Evolutionary conservation across 2,329 filamentous ascomycete genomes (phyloP), one percentile per base, ranked within the genome.

Genomic region (Penicillium sp.): DNA sequence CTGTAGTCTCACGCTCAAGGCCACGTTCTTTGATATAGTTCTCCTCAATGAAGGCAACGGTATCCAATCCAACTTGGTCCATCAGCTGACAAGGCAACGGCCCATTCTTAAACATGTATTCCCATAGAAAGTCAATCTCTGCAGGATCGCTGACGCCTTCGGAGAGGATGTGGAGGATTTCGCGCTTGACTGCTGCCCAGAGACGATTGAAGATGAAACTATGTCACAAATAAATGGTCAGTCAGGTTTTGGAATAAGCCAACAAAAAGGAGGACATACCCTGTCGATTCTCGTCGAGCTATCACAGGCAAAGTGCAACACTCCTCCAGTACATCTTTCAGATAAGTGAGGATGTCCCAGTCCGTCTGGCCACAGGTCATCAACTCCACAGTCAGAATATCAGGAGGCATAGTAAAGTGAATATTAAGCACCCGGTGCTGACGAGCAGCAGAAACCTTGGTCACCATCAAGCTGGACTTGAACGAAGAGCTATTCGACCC

Each of bases 121-220:
- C 52, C 65, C 66, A 69, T 2, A 84, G 60, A 0, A 62, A 58
- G 55, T 85, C 82, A 22, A 84, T 78, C 52, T 82, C 77, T 22
- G 75, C 68, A 0, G 82, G 78, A 0, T 70, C 72, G 0, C 76
- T 75, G 0, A 84, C 80, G 0, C 75, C 82, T 49, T 84, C 82
- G 0, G 78, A 72, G 3, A 85, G 59, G 10, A 84, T 81, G 0
- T 67, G 76, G 51, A 85, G 58, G 0, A 71, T 68, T 60, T 85
- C 82, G 2, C 82, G 74, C 66, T 85, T 84, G 16, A 85, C 74
- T 0, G 82, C 82, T 0, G 82, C 83, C 82, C 82, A 85, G 0
- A 85, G 66, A 0, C 82, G 78, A 53, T 85, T 84, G 63, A 83
- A 82, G 35, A 85, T 79, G 59, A 84, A 80, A 2, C 43, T 54